A percentile compares a stretch with the other conserved stretches of the same genome.
Conservation (phyloP, 2,329 filamentous ascomycete genomes). For the Fusarium domesticum region DNA sequence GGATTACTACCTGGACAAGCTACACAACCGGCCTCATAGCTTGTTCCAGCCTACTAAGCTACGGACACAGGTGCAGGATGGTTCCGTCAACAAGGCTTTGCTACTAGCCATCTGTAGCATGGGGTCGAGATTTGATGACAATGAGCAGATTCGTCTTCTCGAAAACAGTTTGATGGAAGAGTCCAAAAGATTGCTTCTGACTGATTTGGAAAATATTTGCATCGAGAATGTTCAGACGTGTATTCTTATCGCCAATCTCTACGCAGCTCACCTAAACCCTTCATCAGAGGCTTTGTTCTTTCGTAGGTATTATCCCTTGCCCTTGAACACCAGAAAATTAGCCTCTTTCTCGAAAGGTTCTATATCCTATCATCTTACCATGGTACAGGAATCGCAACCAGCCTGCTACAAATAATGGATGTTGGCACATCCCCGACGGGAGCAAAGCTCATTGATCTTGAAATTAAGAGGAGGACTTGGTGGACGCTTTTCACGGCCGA, state of each 20-base stretch:
- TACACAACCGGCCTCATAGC: slow-evolving; percentile 13
- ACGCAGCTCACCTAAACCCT: slow-evolving; percentile 2
- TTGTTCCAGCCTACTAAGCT: slow-evolving; percentile 12
- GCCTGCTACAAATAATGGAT: slow-evolving; percentile 1
- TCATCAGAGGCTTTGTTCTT: slow-evolving; percentile 10
- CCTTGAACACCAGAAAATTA: no score
- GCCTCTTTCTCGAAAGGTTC: no score
- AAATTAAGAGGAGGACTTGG: slow-evolving; percentile 11
- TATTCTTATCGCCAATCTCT: slow-evolving; percentile 8
- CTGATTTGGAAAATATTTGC: slow-evolving; percentile 12
- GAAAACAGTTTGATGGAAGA: slow-evolving; percentile 1
- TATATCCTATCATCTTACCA: no score
- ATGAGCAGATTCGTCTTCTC: not conserved
- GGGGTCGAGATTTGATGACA: slow-evolving; percentile 5
- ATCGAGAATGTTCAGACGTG: slow-evolving; percentile 15
- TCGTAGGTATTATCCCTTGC: slow-evolving; percentile 1
- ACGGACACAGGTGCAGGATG: not conserved
- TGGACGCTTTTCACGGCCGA: slow-evolving; percentile 19
- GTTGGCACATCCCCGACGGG: not conserved
- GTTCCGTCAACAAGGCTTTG: slow-evolving; percentile 3
- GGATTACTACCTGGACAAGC: slow-evolving; percentile 9
- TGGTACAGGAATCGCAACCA: no score
- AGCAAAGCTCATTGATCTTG: slow-evolving; percentile 2
- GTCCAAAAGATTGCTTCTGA: slow-evolving; percentile 5
- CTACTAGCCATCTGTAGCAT: slow-evolving; percentile 9